These are phyloP conservation scores for Xylariales sp. DNA, from an alignment of 2,329 filamentous ascomycete species.

Conservation along the genomic window DNA sequence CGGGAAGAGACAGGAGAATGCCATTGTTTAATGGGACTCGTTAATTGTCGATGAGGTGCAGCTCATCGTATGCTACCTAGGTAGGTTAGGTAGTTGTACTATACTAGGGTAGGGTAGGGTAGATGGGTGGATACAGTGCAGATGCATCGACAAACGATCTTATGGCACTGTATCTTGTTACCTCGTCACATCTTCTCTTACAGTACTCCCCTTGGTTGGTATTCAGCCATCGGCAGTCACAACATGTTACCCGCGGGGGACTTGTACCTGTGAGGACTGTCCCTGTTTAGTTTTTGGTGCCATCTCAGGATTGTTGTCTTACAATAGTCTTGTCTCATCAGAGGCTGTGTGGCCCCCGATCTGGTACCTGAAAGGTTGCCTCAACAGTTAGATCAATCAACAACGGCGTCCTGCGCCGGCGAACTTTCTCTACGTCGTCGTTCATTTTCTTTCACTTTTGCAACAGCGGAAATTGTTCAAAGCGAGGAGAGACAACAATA, in stretches of 20 bases:
- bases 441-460: neutral
- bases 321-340: conserved; percentile 1
- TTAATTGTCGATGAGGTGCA: conserved; percentile 21
- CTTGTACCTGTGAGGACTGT: neutral
- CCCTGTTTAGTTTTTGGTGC: conserved; percentile 5
- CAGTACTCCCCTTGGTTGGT: neutral
- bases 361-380: conserved; percentile 38
- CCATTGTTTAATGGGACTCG: conserved; percentile 18
- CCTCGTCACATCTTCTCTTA: conserved; percentile 4
- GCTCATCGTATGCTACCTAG: neutral
- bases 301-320: conserved; percentile 12
- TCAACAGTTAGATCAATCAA: conserved; percentile 12
- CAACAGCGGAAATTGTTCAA: neutral
- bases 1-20: conserved; percentile 24
- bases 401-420: neutral
- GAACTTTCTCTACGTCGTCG: neutral
- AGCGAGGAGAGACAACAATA: neutral
- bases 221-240: conserved; percentile 26
- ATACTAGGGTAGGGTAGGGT: neutral
- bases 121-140: conserved; percentile 22
- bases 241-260: conserved; percentile 26
- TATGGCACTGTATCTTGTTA: conserved; percentile 18
- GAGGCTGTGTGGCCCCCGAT: conserved; percentile 27
- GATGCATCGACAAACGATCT: too few species aligned
- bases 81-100: neutral